These are phyloP conservation scores for Tulasnella sp. DNA, from an alignment of 768 basidiomycete genomes.

Conservation along the genomic window DNA sequence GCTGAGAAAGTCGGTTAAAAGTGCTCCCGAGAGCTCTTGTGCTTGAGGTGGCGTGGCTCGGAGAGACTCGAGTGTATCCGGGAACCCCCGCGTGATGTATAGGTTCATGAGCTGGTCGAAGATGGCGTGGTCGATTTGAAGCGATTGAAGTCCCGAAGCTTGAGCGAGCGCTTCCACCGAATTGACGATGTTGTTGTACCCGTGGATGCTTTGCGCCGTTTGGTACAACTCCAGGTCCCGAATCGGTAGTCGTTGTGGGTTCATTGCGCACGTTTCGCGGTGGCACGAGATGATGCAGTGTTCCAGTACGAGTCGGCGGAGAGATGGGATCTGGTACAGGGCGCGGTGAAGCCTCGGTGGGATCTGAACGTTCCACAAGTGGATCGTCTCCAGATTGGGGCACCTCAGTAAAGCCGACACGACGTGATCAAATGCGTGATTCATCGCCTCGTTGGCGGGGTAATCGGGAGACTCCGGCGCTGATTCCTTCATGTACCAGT, in stretches of 20 bases:
- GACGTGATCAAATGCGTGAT: conserved; percentile 15
- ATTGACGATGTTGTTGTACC: conserved; percentile 22
- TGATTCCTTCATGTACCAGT: conserved; percentile 21
- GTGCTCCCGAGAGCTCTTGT: conserved; percentile 3
- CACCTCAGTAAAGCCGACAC: conserved; percentile 19
- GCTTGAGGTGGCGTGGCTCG: not conserved
- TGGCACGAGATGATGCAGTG: conserved; percentile 15
- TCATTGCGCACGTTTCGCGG: conserved; percentile 21
- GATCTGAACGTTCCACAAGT: conserved; percentile 16
- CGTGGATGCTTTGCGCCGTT: conserved; percentile 19
- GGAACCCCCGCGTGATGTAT: conserved; percentile 19
- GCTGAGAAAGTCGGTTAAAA: conserved; percentile 12
- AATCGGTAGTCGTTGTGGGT: conserved; percentile 12
- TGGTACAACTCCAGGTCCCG: not conserved
- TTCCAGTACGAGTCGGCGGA: not conserved
- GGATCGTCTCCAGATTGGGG: conserved; percentile 9
- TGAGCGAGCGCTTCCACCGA: conserved; percentile 16
- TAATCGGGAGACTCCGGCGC: conserved; percentile 12
- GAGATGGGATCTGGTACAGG: conserved; percentile 16
- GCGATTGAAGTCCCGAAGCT: conserved; percentile 12
- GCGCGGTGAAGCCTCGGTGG: conserved; percentile 23
- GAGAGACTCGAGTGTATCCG: not conserved
- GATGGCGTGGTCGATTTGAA: conserved; percentile 12
- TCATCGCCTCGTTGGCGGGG: conserved; percentile 13
- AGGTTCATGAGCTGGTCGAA: conserved; percentile 12